Percentiles rank a stretch among this genome's conserved stretches.
phyloP scores from a whole-genome alignment of 148 eudicot genomes.

The Rhododendron simsii region DNA sequence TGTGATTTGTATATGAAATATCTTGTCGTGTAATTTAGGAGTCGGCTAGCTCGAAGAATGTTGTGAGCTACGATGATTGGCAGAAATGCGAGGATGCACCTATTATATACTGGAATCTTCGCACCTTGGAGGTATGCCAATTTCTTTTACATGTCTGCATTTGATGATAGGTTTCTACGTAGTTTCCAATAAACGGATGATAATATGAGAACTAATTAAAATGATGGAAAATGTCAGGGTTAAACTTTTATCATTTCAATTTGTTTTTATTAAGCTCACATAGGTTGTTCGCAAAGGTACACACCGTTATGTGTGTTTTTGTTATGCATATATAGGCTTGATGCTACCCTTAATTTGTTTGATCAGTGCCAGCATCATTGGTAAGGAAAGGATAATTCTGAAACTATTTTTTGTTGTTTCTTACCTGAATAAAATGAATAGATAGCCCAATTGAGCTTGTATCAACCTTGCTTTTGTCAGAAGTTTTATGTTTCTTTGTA shows the following conservation, averaged over 20 bases:
- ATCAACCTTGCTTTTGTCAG: neutral
- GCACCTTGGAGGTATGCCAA: neutral
- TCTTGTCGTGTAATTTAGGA: neutral
- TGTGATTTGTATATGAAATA: neutral
- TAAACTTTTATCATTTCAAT: neutral
- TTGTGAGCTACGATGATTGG: neutral
- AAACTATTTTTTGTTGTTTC: neutral
- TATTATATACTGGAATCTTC: neutral
- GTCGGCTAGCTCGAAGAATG: neutral
- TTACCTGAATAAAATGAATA: neutral
- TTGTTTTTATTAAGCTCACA: neutral
- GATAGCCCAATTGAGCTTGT: neutral
- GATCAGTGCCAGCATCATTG: neutral
- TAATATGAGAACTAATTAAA: neutral
- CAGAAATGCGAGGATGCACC: neutral
- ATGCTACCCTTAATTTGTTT: neutral
- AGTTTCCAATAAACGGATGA: neutral
- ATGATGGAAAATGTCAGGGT: neutral
- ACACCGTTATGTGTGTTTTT: neutral
- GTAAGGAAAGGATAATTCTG: neutral
- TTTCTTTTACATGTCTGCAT: neutral
- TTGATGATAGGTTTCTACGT: neutral
- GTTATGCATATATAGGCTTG: neutral
- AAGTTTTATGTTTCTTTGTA: neutral
- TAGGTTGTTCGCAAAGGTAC: neutral